Conservation (phyloP, 805 yeast genomes). For the Millerago galiae region DNA sequence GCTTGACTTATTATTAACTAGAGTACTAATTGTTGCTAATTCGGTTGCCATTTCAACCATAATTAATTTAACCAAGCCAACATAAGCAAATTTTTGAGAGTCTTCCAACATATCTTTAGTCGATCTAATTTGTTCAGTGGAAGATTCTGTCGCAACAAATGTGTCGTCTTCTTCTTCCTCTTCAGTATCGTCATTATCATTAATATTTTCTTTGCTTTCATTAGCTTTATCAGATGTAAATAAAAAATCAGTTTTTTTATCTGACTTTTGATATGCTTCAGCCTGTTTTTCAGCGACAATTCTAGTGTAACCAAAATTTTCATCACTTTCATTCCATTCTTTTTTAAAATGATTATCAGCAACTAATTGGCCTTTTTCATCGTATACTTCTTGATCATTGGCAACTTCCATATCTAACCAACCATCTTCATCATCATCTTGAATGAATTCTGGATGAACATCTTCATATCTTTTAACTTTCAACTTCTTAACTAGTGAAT, state of each 20-base stretch:
- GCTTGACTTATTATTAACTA: slow-evolving; percentile 39
- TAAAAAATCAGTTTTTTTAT: slow-evolving; percentile 50
- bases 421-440: slow-evolving; percentile 35
- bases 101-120: slow-evolving; percentile 80
- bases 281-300: slow-evolving; percentile 85
- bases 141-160: slow-evolving; percentile 35
- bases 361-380: slow-evolving; percentile 66
- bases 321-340: slow-evolving; percentile 9
- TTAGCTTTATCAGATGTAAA: slow-evolving; percentile 27
- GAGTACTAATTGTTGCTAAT: slow-evolving; percentile 50
- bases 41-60: slow-evolving; percentile 77
- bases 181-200: slow-evolving; percentile 15
- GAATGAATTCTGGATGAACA: slow-evolving; percentile 2
- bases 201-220: neutral
- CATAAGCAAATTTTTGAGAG: slow-evolving; percentile 84
- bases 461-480: slow-evolving; percentile 1
- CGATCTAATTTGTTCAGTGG: slow-evolving; percentile 50
- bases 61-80: slow-evolving; percentile 72
- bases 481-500: neutral
- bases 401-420: slow-evolving; percentile 90
- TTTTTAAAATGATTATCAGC: slow-evolving; percentile 21
- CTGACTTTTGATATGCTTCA: slow-evolving; percentile 52
- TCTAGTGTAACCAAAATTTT: slow-evolving; percentile 67
- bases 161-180: slow-evolving; percentile 25
- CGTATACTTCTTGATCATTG: slow-evolving; percentile 70